Evolutionary conservation across 306 rosid species (phyloP), one percentile per base, ranked within the genome.

Genomic region (Sophora flavescens): DNA sequence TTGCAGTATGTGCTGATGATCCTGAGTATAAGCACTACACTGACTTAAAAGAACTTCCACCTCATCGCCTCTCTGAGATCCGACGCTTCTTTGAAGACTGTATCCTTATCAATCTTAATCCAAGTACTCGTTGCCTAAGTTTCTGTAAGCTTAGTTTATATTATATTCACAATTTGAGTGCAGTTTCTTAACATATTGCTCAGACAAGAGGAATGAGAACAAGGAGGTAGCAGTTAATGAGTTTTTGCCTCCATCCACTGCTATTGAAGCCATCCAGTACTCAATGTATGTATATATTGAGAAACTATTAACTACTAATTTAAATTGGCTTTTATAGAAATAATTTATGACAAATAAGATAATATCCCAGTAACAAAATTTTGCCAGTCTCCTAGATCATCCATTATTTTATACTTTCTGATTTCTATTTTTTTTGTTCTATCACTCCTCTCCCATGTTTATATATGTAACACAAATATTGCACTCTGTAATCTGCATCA

Each of bases 1-100:
- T 96, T 61, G 99, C 99, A 62, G 97, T 96, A 12, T 96, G 99
- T 44, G 99, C 91, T 26, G 99, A 96, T 78, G 99, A 96, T 92
- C 99, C 99, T 0, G 99, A 92, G 78, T 96, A 85, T 47, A 96
- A 84, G 76, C 99, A 96, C 84, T 96, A 78, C 36, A 88, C 70
- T 11, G 96, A 92, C 82, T 86, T 78, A 66, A 87, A 75, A 70
- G 97, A 96, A 85, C 98, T 92, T 51, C 77, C 96, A 18, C 98
- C 99, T 69, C 99, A 96, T 76, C 99, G 99, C 78, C 93, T 96
- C 50, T 74, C 88, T 6, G 99, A 96, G 84, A 96, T 96, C 17
- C 88, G 96, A 1, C 93, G 97, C 76, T 96, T 96, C 93, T 96
- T 96, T 61, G 99, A 96, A 89, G 98, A 96, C 78, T 96, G 97